A percentile compares a stretch with the other conserved stretches of the same genome.
phyloP scores from a whole-genome alignment of 306 rosid genomes.

The Herpetospermum pedunculosum region DNA sequence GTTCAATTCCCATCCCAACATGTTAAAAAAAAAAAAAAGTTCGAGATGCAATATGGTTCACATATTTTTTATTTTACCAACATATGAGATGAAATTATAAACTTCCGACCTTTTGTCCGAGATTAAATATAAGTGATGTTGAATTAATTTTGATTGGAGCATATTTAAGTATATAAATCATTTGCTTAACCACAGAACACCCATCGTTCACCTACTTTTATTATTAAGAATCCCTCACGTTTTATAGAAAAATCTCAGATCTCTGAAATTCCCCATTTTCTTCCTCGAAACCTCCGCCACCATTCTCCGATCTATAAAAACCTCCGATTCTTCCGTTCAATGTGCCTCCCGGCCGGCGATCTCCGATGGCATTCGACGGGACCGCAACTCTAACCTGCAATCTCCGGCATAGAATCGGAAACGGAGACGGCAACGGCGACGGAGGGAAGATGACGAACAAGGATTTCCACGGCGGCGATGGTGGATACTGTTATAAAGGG shows the following conservation, averaged over 20 bases:
- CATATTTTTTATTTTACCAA: too few species aligned
- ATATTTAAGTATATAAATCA: too few species aligned
- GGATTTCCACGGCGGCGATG: background rate
- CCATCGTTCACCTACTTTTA: too few species aligned
- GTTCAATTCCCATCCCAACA: too few species aligned
- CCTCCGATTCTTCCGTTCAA: background rate
- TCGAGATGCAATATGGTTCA: too few species aligned
- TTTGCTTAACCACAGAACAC: too few species aligned
- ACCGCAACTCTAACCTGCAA: constrained; percentile 7
- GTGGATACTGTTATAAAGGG: background rate
- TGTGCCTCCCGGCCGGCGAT: background rate
- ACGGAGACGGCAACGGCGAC: background rate
- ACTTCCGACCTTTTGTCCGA: too few species aligned
- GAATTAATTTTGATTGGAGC: too few species aligned
- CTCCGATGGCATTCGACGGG: constrained; percentile 27
- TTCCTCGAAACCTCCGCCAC: constrained; percentile 43
- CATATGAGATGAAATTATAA: too few species aligned
- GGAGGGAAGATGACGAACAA: constrained; percentile 15
- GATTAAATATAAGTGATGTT: too few species aligned
- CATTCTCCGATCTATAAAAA: background rate
- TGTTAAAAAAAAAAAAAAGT: too few species aligned
- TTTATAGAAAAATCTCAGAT: background rate
- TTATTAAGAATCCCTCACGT: too few species aligned
- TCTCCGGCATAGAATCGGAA: constrained; percentile 12
- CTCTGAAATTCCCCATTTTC: background rate